Conservation (phyloP, 2,329 filamentous ascomycete species). For the Sclerotinia trifoliorum region DNA sequence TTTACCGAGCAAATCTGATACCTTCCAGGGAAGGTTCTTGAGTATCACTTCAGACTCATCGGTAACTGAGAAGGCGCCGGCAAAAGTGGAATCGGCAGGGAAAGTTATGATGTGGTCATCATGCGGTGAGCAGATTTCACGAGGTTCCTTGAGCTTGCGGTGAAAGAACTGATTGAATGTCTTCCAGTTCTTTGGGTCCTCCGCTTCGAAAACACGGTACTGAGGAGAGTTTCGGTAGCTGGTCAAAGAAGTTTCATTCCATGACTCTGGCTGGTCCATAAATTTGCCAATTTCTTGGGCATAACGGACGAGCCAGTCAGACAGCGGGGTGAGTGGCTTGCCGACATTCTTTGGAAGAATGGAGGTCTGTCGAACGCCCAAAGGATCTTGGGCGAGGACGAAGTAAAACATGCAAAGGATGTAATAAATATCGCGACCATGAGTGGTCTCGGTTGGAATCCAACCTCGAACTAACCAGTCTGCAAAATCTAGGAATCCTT, state of each 20-base stretch:
- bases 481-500: slow-evolving; percentile 17
- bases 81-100: slow-evolving; percentile 43
- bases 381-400: slow-evolving; percentile 41
- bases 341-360: slow-evolving; percentile 39
- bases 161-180: slow-evolving; percentile 47
- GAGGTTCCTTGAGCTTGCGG: slow-evolving; percentile 41
- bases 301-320: slow-evolving; percentile 44
- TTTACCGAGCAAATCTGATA: slow-evolving; percentile 39
- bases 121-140: slow-evolving; percentile 39
- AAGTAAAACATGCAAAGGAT: slow-evolving; percentile 45
- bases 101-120: slow-evolving; percentile 46
- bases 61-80: slow-evolving; percentile 31
- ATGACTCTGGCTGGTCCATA: slow-evolving; percentile 40
- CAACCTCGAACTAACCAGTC: slow-evolving; percentile 33
- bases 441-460: slow-evolving; percentile 41
- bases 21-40: slow-evolving; percentile 44
- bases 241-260: slow-evolving; percentile 38
- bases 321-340: slow-evolving; percentile 40
- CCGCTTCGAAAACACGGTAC: slow-evolving; percentile 40
- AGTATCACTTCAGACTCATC: slow-evolving; percentile 37
- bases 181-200: slow-evolving; percentile 40
- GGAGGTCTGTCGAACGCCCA: slow-evolving; percentile 36
- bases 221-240: slow-evolving; percentile 39
- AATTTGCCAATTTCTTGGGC: slow-evolving; percentile 42
- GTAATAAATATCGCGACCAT: slow-evolving; percentile 42